Evolutionary conservation across 305 asterid species (phyloP).

Genomic region (Fraxinus angustifolia): DNA sequence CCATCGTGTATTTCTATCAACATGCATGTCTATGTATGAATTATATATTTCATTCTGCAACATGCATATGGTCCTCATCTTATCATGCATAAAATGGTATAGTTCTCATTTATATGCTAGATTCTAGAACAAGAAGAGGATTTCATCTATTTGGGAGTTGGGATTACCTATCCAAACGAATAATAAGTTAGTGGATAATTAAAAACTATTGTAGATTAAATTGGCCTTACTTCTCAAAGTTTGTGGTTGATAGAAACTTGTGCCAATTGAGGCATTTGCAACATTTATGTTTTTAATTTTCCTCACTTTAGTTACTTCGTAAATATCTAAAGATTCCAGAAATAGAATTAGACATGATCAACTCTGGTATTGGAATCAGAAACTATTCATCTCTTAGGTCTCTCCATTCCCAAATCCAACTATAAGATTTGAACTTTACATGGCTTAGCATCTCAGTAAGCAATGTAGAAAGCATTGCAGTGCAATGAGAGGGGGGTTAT

Average conservation of each 20-base stretch:
- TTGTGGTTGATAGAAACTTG: neutral
- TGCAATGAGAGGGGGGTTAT: neutral
- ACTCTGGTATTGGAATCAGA: neutral
- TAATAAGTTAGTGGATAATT: neutral
- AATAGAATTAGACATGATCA: neutral
- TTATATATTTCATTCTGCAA: neutral
- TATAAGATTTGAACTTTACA: neutral
- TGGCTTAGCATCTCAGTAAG: neutral
- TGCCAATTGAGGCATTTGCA: neutral
- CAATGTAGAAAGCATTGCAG: neutral
- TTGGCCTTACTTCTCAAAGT: neutral
- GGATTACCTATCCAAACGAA: neutral
- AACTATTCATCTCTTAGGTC: neutral
- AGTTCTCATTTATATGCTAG: neutral
- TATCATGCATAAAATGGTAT: neutral
- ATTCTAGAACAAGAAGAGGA: neutral
- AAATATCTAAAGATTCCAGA: neutral
- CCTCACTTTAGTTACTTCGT: neutral
- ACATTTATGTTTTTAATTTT: neutral
- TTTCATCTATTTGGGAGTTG: neutral
- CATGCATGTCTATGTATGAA: neutral
- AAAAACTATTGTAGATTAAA: neutral
- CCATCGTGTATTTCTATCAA: neutral
- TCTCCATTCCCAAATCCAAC: neutral
- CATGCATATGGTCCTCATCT: neutral